phyloP scores from a whole-genome alignment of 768 basidiomycete genomes.

The Thelephora ganbajun region DNA sequence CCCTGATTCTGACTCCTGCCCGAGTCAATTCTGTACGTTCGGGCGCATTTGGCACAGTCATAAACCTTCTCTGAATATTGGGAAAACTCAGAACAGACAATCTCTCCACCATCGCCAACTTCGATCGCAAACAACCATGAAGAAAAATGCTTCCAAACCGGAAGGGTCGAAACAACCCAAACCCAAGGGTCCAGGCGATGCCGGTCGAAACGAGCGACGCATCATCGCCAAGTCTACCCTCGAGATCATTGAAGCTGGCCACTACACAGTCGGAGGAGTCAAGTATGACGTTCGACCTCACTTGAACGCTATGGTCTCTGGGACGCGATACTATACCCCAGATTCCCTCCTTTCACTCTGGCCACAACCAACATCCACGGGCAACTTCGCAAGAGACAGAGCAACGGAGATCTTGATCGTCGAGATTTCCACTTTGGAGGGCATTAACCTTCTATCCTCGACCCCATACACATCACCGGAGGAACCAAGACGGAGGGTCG shows the following conservation, averaged over 20 bases:
- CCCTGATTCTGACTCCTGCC: too few species aligned
- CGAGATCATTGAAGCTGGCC: slow-evolving; percentile 31
- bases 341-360: slow-evolving; percentile 35
- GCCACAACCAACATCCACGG: slow-evolving; percentile 13
- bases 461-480: slow-evolving; percentile 9
- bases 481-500: slow-evolving; percentile 24
- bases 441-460: slow-evolving; percentile 28
- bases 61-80: too few species aligned
- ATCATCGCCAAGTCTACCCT: slow-evolving; percentile 39
- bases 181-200: background rate
- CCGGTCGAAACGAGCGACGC: slow-evolving; percentile 3
- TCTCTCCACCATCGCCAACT: too few species aligned
- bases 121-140: too few species aligned
- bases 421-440: slow-evolving; percentile 52
- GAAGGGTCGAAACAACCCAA: background rate
- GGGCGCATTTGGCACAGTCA: too few species aligned
- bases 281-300: slow-evolving; percentile 17
- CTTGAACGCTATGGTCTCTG: slow-evolving; percentile 16
- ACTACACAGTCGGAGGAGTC: slow-evolving; percentile 17
- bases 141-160: too few species aligned
- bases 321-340: slow-evolving; percentile 40
- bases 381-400: background rate
- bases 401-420: slow-evolving; percentile 30
- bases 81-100: too few species aligned
- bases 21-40: too few species aligned